These are phyloP conservation scores for Periconia sp. DNA, from an alignment of 2,329 filamentous ascomycete genomes.

Conservation along the genomic window DNA sequence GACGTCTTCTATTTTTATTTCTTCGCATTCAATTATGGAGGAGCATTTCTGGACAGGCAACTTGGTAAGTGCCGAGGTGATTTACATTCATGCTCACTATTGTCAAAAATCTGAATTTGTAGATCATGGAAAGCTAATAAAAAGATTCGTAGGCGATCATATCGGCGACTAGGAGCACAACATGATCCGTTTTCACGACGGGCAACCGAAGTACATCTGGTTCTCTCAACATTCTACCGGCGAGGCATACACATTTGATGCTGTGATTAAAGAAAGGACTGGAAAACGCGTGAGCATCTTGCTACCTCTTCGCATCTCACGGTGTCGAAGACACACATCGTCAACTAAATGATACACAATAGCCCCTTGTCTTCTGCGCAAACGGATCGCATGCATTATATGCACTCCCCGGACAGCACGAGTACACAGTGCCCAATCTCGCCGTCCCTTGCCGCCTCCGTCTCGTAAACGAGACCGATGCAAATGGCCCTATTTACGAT, in stretches of 20 bases:
- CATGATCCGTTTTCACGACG: conserved; percentile 63
- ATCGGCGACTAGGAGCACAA: conserved; percentile 67
- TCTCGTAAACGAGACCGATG: conserved; percentile 53
- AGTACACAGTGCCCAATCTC: conserved; percentile 62
- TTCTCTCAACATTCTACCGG: conserved; percentile 62
- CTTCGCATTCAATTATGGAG: conserved; percentile 57
- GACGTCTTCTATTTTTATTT: conserved; percentile 65
- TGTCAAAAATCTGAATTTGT: not conserved
- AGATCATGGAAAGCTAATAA: not conserved
- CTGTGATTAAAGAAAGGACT: conserved; percentile 52
- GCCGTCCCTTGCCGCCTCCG: conserved; percentile 51
- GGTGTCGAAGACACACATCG: not conserved
- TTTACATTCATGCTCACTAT: not conserved
- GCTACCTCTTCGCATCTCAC: not conserved
- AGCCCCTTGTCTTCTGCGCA: conserved; percentile 54
- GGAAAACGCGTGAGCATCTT: conserved; percentile 44
- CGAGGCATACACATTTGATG: conserved; percentile 60
- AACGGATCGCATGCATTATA: conserved; percentile 66
- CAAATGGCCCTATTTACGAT: conserved; percentile 60
- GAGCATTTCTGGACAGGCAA: conserved; percentile 47
- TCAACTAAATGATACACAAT: not conserved
- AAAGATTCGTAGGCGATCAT: conserved; percentile 48
- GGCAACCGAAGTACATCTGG: conserved; percentile 58
- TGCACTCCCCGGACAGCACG: conserved; percentile 58
- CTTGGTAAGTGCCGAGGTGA: conserved; percentile 18